Conservation (phyloP, 805 yeast genomes). For the Komagataella phaffii region DNA sequence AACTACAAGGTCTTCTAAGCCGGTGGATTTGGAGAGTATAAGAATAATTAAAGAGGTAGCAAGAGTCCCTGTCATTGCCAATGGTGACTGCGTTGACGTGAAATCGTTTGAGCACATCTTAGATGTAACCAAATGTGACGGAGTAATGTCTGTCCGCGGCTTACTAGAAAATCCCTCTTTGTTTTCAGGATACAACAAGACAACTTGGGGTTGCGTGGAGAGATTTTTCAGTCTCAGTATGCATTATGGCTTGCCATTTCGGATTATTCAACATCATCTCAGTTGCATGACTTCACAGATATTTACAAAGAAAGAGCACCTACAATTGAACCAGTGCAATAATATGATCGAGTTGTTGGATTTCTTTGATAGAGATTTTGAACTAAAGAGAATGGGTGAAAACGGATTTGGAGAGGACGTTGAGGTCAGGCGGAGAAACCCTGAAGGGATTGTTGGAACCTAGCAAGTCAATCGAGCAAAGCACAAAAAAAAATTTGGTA, state of each 20-base stretch:
- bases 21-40: conserved; percentile 78
- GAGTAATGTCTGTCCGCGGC: conserved; percentile 95
- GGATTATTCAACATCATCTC: conserved; percentile 77
- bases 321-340: conserved; percentile 50
- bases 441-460: not conserved
- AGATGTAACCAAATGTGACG: conserved; percentile 64
- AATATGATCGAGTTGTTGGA: conserved; percentile 56
- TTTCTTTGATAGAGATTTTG: conserved; percentile 68
- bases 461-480: not conserved
- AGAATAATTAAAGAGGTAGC: conserved; percentile 43
- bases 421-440: conserved; percentile 16
- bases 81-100: conserved; percentile 80
- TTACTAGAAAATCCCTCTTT: conserved; percentile 75
- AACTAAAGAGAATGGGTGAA: conserved; percentile 54
- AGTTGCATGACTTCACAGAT: conserved; percentile 69
- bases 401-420: conserved; percentile 44
- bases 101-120: conserved; percentile 55
- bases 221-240: conserved; percentile 67
- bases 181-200: conserved; percentile 55
- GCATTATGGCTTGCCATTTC: conserved; percentile 74
- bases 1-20: conserved; percentile 70
- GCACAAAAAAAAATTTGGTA: not conserved
- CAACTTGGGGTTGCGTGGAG: conserved; percentile 92
- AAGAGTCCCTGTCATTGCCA: conserved; percentile 79
- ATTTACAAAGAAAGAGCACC: conserved; percentile 30